Conservation (phyloP, 2,329 filamentous ascomycete species). For the Nigrograna mackinnonii region DNA sequence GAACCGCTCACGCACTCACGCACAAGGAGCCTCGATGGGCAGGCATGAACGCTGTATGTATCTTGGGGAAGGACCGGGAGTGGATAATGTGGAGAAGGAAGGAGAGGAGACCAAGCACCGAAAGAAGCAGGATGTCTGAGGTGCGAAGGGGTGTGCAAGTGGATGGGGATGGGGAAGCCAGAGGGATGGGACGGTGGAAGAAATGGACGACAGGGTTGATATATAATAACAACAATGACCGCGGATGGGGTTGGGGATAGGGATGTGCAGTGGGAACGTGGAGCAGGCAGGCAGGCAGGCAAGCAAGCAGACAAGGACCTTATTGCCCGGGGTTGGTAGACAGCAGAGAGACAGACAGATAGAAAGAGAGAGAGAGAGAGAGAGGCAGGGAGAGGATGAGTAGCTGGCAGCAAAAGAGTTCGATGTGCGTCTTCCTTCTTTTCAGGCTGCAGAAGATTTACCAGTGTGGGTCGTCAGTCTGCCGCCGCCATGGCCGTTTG, state of each 20-base stretch:
- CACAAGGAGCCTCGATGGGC: conserved; percentile 9
- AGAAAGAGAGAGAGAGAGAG: background rate
- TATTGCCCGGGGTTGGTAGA: no score
- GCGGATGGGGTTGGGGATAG: background rate
- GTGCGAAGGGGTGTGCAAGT: no score
- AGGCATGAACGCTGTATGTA: conserved; percentile 12
- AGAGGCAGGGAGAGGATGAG: background rate
- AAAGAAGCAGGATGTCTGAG: no score
- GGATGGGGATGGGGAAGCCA: conserved; percentile 1
- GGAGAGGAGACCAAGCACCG: background rate
- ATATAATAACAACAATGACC: conserved; percentile 1
- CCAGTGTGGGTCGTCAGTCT: no score
- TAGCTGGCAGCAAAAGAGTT: conserved; percentile 1
- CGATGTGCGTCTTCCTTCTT: conserved; percentile 13
- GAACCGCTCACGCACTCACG: no score
- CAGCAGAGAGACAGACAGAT: background rate
- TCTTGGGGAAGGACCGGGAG: conserved; percentile 6
- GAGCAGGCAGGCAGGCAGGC: background rate
- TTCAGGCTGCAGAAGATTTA: conserved; percentile 24
- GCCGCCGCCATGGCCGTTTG: no score
- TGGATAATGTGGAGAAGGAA: background rate
- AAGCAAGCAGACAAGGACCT: no score
- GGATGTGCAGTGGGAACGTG: background rate
- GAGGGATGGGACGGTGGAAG: background rate
- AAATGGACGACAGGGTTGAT: conserved; percentile 1